Percentiles rank a stretch among this genome's conserved stretches.
Evolutionary conservation across 176 grass and related monocot genomes (phyloP).

Genomic region (Calamus simplicifolius): DNA sequence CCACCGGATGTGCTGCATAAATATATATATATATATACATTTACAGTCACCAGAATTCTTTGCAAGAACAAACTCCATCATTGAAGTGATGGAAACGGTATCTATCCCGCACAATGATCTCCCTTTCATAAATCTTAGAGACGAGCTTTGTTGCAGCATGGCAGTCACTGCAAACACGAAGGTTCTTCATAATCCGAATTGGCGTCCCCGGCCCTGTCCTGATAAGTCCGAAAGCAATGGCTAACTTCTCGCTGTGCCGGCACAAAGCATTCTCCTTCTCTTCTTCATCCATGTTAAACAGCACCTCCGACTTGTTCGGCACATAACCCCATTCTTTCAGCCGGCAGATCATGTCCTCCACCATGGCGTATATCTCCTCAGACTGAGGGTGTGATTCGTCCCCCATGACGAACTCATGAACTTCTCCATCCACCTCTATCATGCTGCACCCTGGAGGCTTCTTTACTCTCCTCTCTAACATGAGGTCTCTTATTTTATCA

Average conservation of each 20-base stretch:
- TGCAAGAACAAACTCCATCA: conserved; percentile 11
- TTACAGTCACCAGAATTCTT: conserved; percentile 5
- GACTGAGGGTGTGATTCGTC: conserved; percentile 11
- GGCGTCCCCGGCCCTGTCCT: neutral
- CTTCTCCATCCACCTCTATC: conserved; percentile 16
- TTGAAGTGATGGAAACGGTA: conserved; percentile 16
- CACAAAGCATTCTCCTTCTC: conserved; percentile 7
- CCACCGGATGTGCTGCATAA: no score
- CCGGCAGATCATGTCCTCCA: neutral
- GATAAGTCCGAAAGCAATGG: conserved; percentile 18
- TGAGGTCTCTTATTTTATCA: conserved; percentile 4
- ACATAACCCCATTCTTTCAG: conserved; percentile 11
- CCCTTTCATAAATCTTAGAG: conserved; percentile 9
- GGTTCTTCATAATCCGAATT: conserved; percentile 17
- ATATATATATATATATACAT: no score
- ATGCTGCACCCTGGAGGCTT: conserved; percentile 13
- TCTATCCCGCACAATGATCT: conserved; percentile 12
- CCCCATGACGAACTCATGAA: conserved; percentile 11
- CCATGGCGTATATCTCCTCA: conserved; percentile 12
- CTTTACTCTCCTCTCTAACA: conserved; percentile 6
- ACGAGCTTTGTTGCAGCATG: conserved; percentile 6
- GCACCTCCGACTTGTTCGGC: conserved; percentile 4
- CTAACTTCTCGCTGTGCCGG: conserved; percentile 22
- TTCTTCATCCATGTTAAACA: conserved; percentile 12
- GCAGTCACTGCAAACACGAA: conserved; percentile 18